phyloP scores from a whole-genome alignment of 495 filamentous ascomycete genomes.

The Penicillium steckii region DNA sequence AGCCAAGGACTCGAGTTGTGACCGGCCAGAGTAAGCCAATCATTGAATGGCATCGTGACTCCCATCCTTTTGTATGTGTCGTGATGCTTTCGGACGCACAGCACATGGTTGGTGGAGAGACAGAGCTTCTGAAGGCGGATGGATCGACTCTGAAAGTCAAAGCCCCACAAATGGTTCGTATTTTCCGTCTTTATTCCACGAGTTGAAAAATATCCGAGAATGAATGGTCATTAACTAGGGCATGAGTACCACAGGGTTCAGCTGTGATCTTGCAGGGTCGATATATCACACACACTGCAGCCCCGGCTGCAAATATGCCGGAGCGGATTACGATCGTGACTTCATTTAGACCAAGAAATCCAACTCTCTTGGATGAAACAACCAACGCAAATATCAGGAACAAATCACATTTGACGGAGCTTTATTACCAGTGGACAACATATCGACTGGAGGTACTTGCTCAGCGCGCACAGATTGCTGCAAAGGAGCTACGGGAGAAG shows the following conservation, averaged over 20 bases:
- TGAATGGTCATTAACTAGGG: neutral
- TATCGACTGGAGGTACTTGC: conserved; percentile 71
- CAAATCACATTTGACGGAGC: conserved; percentile 60
- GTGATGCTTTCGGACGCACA: conserved; percentile 1
- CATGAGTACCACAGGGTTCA: too few species aligned
- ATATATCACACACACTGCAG: conserved; percentile 69
- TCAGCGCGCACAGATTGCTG: conserved; percentile 34
- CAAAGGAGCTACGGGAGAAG: neutral
- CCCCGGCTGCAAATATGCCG: conserved; percentile 57
- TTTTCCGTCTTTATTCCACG: neutral
- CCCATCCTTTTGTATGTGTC: conserved; percentile 1
- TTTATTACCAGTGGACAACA: conserved; percentile 65
- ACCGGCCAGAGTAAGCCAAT: neutral
- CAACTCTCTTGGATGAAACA: conserved; percentile 59
- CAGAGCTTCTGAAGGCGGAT: conserved; percentile 2
- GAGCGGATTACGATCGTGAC: conserved; percentile 76
- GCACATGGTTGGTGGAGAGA: neutral
- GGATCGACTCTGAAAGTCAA: conserved; percentile 5
- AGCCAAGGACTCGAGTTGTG: neutral
- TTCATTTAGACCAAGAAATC: conserved; percentile 60
- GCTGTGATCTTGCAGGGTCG: conserved; percentile 69
- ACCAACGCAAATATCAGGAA: conserved; percentile 61
- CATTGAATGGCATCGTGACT: conserved; percentile 1
- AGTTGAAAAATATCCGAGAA: neutral
- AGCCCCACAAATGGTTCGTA: neutral